These are phyloP conservation scores for Galerina marginata DNA, from an alignment of 768 basidiomycete species.

Conservation along the genomic window DNA sequence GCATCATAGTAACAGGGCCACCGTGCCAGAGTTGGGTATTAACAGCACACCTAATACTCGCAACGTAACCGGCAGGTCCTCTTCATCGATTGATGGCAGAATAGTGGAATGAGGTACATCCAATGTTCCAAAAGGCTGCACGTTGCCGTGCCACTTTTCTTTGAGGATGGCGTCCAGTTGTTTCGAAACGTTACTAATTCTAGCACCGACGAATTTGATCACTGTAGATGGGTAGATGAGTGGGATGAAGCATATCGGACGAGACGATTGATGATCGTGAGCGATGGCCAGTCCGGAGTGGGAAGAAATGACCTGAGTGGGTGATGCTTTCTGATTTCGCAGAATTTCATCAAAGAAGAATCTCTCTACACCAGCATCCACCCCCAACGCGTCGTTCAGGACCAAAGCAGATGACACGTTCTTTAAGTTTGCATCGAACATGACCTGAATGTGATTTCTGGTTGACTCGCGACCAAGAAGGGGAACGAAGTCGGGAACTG, in stretches of 20 bases:
- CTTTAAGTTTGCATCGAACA: not conserved
- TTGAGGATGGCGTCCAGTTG: not conserved
- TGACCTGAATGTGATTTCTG: slow-evolving; percentile 18
- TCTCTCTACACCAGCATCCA: slow-evolving; percentile 10
- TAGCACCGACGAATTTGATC: slow-evolving; percentile 15
- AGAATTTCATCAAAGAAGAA: slow-evolving; percentile 12
- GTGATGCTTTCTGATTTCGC: slow-evolving; percentile 5
- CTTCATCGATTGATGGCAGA: not conserved
- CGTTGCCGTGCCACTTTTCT: not conserved
- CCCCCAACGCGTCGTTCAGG: not conserved
- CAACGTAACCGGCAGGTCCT: not conserved
- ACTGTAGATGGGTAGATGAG: slow-evolving; percentile 30
- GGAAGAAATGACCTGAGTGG: not conserved
- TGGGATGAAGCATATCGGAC: slow-evolving; percentile 22
- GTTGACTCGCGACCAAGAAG: slow-evolving; percentile 23
- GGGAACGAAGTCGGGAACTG: slow-evolving; percentile 9
- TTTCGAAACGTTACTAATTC: not conserved
- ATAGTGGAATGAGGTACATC: not conserved
- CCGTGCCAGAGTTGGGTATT: not conserved
- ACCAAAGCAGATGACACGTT: not conserved
- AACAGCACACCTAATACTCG: not conserved
- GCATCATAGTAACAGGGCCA: not conserved
- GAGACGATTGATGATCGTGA: not conserved
- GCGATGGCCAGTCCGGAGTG: slow-evolving; percentile 12
- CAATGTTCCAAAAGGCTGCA: not conserved